Base-by-base conservation (phyloP, 208 protist genomes). In the Acanthamoeba divionensis region DNA sequence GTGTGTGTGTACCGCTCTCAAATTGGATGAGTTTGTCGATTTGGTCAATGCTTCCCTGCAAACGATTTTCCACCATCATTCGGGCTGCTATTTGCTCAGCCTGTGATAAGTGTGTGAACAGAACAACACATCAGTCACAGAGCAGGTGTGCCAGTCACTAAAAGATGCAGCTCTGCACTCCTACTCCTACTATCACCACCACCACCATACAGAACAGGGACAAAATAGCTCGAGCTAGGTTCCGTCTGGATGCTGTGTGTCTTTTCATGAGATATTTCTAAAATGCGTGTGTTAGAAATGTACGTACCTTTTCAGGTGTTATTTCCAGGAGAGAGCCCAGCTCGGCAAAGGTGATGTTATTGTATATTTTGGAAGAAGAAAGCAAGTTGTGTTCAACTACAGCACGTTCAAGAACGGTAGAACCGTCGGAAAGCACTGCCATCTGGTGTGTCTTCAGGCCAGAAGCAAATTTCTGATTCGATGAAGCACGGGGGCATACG, bases 341-440 rank as follows among this genome's bases (percentile, higher is more conserved):
- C 85, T 97, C 93, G 21, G 75, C 89, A 87, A 99, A 97, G 36
- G 94, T 93, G 86, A 98, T 98, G 88, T 98, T 98, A 44, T 95
- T 94, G 94, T 98, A 99, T n/a, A 98, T 57, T 45, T 94, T 93
- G 26, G 94, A 96, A 12, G 96, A 91, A 21, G 96, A 91, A 5
- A 96, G 92, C 13, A 98, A 90, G 91, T 98, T 98, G 93, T 99
- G 97, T 91, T 99, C 97, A 41, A 97, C 94, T 2, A 96, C 92
- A 13, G 95, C 93, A 18, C 91, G 91, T 13, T 95, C 66, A 24
- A 94, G 57, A n/a, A 93, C 93, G 7, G 91, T 94, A 3, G 73
- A 57, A 63, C 93, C 92, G 87, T 94, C 92, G 41, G 90, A 82
- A 15, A 93, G 48, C 9, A 90, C 8, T 38, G 92, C 93, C 83